phyloP scores from a whole-genome alignment of 495 filamentous ascomycete species.

The Evernia prunastri region DNA sequence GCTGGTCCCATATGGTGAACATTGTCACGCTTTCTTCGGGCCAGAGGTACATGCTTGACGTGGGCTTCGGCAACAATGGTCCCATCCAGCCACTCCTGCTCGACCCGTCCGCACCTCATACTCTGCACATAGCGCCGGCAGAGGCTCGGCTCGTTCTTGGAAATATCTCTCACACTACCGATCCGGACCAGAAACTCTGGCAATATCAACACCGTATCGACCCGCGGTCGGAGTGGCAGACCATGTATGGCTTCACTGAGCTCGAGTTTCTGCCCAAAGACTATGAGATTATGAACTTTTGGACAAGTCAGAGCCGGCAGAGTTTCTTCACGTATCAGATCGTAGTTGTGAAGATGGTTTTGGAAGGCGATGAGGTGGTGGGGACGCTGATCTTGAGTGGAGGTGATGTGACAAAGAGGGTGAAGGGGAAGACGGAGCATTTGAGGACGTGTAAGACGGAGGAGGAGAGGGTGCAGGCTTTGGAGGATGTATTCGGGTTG shows the following conservation, averaged over 20 bases:
- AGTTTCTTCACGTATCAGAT: conserved; percentile 46
- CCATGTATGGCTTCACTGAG: conserved; percentile 54
- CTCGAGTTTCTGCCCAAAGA: conserved; percentile 57
- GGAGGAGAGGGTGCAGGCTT: conserved; percentile 42
- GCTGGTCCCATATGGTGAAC: conserved; percentile 64
- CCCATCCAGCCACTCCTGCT: conserved; percentile 50
- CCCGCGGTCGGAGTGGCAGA: conserved; percentile 42
- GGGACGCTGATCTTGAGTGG: conserved; percentile 56
- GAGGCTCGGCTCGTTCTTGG: conserved; percentile 44
- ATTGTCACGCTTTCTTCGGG: conserved; percentile 50
- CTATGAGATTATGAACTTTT: conserved; percentile 60
- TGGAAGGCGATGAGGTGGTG: conserved; percentile 41
- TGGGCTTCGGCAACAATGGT: conserved; percentile 63
- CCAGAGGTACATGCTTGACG: conserved; percentile 56
- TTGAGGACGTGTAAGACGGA: conserved; percentile 45
- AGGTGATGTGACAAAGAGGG: conserved; percentile 50
- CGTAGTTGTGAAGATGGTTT: conserved; percentile 52
- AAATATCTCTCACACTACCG: conserved; percentile 42
- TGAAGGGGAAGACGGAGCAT: conserved; percentile 50
- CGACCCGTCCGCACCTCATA: conserved; percentile 16
- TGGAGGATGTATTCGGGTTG: conserved; percentile 47
- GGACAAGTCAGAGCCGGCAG: conserved; percentile 39
- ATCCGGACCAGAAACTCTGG: conserved; percentile 48
- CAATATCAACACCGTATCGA: conserved; percentile 53
- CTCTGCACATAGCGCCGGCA: conserved; percentile 41